phyloP scores from a whole-genome alignment of 2,329 filamentous ascomycete genomes.

The Venturia oleaginea region DNA sequence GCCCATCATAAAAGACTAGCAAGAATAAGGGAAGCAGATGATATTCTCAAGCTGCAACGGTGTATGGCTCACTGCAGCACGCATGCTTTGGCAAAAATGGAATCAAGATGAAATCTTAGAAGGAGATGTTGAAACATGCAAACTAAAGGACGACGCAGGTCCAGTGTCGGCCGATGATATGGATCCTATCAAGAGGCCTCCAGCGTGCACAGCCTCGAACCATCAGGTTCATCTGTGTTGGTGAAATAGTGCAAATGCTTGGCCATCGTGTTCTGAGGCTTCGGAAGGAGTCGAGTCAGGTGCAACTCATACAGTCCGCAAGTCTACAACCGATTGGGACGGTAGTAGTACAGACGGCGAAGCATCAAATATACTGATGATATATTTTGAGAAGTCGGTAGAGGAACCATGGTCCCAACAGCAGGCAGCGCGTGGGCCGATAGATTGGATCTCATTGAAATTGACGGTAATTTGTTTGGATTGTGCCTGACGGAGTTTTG shows the following conservation, averaged over 20 bases:
- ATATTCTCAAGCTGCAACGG: background rate
- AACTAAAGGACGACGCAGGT: background rate
- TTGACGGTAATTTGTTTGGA: background rate
- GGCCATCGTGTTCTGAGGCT: constrained; percentile 1
- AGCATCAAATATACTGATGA: background rate
- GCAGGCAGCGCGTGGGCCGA: background rate
- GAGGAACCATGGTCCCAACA: background rate
- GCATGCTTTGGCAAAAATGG: background rate
- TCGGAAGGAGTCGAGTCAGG: background rate
- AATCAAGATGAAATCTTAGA: background rate
- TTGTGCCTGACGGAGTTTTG: no score
- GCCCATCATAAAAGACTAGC: background rate
- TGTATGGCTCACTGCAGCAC: background rate
- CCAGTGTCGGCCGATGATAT: background rate
- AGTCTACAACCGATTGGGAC: background rate
- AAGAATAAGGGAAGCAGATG: background rate
- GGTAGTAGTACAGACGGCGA: background rate
- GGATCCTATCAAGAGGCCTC: background rate
- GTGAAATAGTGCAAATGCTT: background rate
- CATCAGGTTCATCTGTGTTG: background rate
- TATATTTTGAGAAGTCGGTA: background rate
- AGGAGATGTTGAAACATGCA: background rate
- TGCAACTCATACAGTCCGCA: background rate
- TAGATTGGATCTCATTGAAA: background rate
- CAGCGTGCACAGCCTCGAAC: background rate